Percentiles rank a stretch among this genome's conserved stretches.
These are phyloP conservation scores for Prinsepia uniflora DNA, from an alignment of 306 rosid species.

Conservation along the genomic window DNA sequence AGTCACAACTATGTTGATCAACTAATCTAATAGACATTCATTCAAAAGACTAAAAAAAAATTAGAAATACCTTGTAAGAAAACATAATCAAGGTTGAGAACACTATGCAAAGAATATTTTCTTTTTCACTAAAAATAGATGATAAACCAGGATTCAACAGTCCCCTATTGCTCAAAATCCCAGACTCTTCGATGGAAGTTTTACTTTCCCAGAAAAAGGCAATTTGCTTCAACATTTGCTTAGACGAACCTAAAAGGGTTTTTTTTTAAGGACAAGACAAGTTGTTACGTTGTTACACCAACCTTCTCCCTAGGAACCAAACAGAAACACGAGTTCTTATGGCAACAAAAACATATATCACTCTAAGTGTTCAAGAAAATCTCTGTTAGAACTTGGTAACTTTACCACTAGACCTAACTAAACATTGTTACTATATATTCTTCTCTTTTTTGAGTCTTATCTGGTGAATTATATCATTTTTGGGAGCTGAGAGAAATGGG, in stretches of 20 bases:
- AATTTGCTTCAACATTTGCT: constrained; percentile 52
- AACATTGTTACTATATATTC: background rate
- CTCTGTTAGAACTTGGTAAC: too few relatives aligned
- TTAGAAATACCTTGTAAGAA: too few relatives aligned
- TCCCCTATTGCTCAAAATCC: constrained; percentile 48
- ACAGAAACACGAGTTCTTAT: background rate
- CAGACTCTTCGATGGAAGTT: constrained; percentile 26
- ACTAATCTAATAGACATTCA: background rate
- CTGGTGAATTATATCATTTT: background rate
- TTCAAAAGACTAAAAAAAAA: too few relatives aligned
- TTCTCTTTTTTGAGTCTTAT: background rate
- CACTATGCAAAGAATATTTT: background rate
- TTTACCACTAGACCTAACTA: too few relatives aligned
- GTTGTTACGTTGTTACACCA: constrained; percentile 92
- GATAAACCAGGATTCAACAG: constrained; percentile 71
- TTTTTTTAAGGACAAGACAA: constrained; percentile 65
- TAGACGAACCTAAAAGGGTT: constrained; percentile 77
- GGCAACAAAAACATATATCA: background rate
- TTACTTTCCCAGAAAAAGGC: constrained; percentile 31
- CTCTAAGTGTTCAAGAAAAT: too few relatives aligned
- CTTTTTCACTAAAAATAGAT: constrained; percentile 2
- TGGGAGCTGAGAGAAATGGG: constrained; percentile 23
- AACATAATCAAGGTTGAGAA: too few relatives aligned
- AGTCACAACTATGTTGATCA: background rate
- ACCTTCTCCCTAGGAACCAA: constrained; percentile 75